Percentiles rank a stretch among this genome's conserved stretches.
Evolutionary conservation across 73 alveolate genomes (phyloP).

Genomic region (Symbiodinium pilosum): DNA sequence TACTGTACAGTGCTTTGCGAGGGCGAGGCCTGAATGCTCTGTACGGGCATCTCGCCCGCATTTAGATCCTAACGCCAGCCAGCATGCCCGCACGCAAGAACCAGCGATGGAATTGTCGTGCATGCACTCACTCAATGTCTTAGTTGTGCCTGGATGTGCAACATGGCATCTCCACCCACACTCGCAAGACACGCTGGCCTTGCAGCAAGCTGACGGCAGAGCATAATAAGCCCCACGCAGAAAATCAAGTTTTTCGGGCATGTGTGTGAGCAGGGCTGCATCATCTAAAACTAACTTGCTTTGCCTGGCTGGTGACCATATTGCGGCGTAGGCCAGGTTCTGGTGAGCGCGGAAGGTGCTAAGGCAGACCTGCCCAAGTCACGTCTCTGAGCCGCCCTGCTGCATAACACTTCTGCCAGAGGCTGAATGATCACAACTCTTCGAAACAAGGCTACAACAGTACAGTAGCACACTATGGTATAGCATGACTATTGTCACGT

Average conservation of each 20-base stretch:
- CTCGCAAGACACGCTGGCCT: slow-evolving; percentile 87
- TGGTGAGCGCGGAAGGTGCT: slow-evolving; percentile 85
- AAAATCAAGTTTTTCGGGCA: too few relatives aligned
- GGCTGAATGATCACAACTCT: too few relatives aligned
- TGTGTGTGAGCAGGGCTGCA: too few relatives aligned
- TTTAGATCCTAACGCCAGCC: slow-evolving; percentile 4
- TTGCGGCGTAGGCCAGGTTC: slow-evolving; percentile 91
- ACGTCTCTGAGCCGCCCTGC: too few relatives aligned
- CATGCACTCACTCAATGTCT: background rate
- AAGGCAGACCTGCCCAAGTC: slow-evolving; percentile 57
- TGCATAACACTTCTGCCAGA: too few relatives aligned
- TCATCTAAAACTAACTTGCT: background rate
- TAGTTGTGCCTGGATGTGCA: slow-evolving; percentile 45
- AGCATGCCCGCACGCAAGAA: too few relatives aligned
- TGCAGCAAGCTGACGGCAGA: background rate
- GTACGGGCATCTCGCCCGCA: slow-evolving; percentile 89
- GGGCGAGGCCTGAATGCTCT: slow-evolving; percentile 91
- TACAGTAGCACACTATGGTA: too few relatives aligned
- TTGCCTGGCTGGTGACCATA: slow-evolving; percentile 79
- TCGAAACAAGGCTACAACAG: too few relatives aligned
- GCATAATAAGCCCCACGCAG: too few relatives aligned
- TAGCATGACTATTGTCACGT: too few relatives aligned
- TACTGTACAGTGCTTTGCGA: too few relatives aligned
- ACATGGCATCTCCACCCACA: slow-evolving; percentile 87
- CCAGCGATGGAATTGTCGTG: background rate